Evolutionary conservation across 257 asterid species (phyloP), one percentile per base, ranked within the genome.

Genomic region (Jacaranda copaia): DNA sequence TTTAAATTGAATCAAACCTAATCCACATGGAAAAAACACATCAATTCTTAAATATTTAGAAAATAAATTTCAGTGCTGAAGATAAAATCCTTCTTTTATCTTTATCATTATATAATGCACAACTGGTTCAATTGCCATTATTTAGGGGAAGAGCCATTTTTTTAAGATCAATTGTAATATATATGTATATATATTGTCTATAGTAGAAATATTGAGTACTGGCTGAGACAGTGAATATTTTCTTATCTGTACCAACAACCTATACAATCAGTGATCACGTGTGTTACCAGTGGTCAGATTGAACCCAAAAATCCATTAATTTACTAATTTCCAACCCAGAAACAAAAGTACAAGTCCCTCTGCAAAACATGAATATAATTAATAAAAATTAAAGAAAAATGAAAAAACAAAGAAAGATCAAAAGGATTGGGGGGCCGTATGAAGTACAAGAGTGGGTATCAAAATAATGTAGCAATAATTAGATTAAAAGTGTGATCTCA

Each of bases 211-310:
- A 46, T 2, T 46, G 14, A 46, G 8, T 46, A 0, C 56, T 39
- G 11, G 76, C 55, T 56, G 59, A 73, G 12, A 43, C 14, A 45
- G 36, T 14, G 46, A 73, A 38, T 39, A 46, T 73, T 73, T 73
- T 59, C 58, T 40, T 72, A 43, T 72, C 53, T 72, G 77, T 20
- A 59, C 58, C 45, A 43, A 73, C 16, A 58, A 39, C 20, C 16
- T 57, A 42, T 20, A 25, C 2, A 25, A 43, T 58, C 4, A 14
- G 9, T 12, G 35, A 59, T 71, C 67, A 72, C 76, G 76, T 57
- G 76, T 57, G 76, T 71, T 35, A 16, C 7, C 18, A 70, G 18
- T 55, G 39, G 14, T 15, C 39, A 53, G 14, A 51, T 36, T 35
- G n/a, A 36, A 4, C 75, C 36, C 51, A 35, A 70, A 13, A 12